These are phyloP conservation scores for Cydonia oblonga DNA, from an alignment of 331 rosid species.

Conservation along the genomic window DNA sequence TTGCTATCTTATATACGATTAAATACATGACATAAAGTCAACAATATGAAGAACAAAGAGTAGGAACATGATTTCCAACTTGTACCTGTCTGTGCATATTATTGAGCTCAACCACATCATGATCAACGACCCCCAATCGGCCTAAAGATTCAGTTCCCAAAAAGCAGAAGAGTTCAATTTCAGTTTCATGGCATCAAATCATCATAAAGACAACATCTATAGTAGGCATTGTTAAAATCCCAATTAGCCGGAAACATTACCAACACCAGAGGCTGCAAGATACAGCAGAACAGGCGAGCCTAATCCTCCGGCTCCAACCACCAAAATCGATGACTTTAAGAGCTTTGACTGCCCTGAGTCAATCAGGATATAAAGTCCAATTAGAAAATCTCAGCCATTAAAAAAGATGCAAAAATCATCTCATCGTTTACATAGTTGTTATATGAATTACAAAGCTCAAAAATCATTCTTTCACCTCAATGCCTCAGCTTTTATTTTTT, in stretches of 20 bases:
- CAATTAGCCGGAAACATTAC: slow-evolving; percentile 22
- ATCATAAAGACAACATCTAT: not conserved
- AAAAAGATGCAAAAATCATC: not conserved
- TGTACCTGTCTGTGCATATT: slow-evolving; percentile 95
- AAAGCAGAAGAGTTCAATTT: not conserved
- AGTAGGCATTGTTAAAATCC: not conserved
- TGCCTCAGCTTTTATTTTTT: too few relatives aligned
- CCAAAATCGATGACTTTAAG: slow-evolving; percentile 67
- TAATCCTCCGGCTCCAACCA: slow-evolving; percentile 93
- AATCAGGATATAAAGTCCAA: not conserved
- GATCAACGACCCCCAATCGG: slow-evolving; percentile 71
- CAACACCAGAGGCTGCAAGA: slow-evolving; percentile 86
- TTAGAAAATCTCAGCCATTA: not conserved
- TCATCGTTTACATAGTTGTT: too few relatives aligned
- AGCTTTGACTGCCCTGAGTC: slow-evolving; percentile 63
- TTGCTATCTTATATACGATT: not conserved
- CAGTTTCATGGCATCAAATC: not conserved
- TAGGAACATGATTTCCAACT: not conserved
- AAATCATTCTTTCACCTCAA: too few relatives aligned
- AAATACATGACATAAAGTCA: not conserved
- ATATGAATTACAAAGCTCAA: too few relatives aligned
- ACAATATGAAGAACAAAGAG: not conserved
- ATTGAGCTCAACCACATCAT: slow-evolving; percentile 83
- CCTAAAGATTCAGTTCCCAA: slow-evolving; percentile 28
- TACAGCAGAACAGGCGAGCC: slow-evolving; percentile 87